phyloP scores from a whole-genome alignment of 306 rosid species.

The Hylodesmum podocarpum region DNA sequence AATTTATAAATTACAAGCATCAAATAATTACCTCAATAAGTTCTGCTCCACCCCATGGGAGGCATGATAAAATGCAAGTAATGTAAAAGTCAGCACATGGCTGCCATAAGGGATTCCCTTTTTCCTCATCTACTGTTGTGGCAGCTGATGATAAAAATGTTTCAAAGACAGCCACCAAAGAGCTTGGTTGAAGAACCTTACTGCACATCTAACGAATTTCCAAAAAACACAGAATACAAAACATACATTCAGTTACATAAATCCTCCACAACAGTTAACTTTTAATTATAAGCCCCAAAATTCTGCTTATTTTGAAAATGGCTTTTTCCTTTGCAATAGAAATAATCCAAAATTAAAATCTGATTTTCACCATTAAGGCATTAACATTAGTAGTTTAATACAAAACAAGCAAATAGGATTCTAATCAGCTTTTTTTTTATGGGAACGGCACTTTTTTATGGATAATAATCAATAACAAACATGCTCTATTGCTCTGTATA shows the following conservation, averaged over 20 bases:
- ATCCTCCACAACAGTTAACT: background rate
- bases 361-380: background rate
- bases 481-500: no score
- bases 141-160: constrained; percentile 95
- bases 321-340: background rate
- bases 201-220: constrained; percentile 80
- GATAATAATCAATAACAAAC: background rate
- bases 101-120: constrained; percentile 98
- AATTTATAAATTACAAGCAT: constrained; percentile 5
- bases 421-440: background rate
- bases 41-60: constrained; percentile 99
- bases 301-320: background rate
- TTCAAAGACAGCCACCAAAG: constrained; percentile 84
- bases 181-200: constrained; percentile 80
- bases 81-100: constrained; percentile 95
- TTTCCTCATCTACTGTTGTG: constrained; percentile 93
- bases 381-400: background rate
- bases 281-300: background rate
- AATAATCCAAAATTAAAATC: background rate
- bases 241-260: background rate
- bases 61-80: constrained; percentile 84
- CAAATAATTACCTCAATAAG: constrained; percentile 73
- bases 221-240: constrained; percentile 17
- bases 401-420: background rate
- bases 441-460: background rate